Conservation (phyloP, 768 basidiomycete genomes). For the Cyclocybe aegerita region DNA sequence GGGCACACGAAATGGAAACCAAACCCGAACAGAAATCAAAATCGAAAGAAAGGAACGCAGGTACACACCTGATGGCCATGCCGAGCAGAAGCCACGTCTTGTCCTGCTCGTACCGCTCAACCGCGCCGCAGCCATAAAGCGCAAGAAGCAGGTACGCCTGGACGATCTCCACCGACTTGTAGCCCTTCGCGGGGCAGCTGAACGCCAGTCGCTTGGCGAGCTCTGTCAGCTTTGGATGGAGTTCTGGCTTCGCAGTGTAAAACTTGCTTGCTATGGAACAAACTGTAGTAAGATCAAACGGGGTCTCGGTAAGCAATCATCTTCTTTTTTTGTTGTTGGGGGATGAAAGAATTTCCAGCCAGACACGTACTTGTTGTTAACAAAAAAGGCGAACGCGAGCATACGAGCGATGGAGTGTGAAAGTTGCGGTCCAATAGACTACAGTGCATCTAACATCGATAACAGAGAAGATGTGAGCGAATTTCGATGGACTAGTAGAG, state of each 20-base stretch:
- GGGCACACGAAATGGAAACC: no score
- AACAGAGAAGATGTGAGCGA: neutral
- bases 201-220: slow-evolving; percentile 89
- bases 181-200: slow-evolving; percentile 79
- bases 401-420: slow-evolving; percentile 92
- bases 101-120: slow-evolving; percentile 96
- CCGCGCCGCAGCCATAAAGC: slow-evolving; percentile 91
- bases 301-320: neutral
- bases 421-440: slow-evolving; percentile 83
- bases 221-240: slow-evolving; percentile 77
- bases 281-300: slow-evolving; percentile 45
- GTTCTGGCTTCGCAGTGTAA: slow-evolving; percentile 77
- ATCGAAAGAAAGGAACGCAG: neutral
- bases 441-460: slow-evolving; percentile 60
- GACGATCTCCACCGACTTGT: slow-evolving; percentile 93
- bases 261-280: slow-evolving; percentile 95
- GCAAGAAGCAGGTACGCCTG: slow-evolving; percentile 91
- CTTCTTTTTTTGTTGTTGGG: neutral
- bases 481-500: slow-evolving; percentile 13
- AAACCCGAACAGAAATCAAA: no score
- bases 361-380: slow-evolving; percentile 79
- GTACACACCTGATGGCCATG: slow-evolving; percentile 73
- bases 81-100: slow-evolving; percentile 90
- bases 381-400: slow-evolving; percentile 92
- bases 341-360: slow-evolving; percentile 1